Evolutionary conservation across 2,329 filamentous ascomycete genomes (phyloP), one percentile per base, ranked within the genome.

Genomic region (Hortaea werneckii): DNA sequence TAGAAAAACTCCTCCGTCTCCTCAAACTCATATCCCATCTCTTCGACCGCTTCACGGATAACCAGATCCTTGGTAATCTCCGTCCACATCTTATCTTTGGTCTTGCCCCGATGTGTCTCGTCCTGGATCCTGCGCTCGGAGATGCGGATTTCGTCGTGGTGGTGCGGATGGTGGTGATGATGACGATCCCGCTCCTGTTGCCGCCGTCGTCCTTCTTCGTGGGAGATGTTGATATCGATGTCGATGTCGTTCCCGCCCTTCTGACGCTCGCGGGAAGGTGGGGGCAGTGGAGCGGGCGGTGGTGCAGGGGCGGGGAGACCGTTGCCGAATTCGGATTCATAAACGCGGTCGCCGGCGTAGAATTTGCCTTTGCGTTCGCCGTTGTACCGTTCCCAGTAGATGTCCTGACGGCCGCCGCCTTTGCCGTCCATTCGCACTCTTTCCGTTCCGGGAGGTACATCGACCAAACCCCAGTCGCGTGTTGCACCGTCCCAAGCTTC

Each of bases 11-110:
- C 79, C 44, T 87, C 83, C 0, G 87, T 92, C 73, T 96, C 89
- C 63, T 95, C 87, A 60, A 82, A 96, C 49, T 86, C 81, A 65
- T 95, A 96, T 2, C 87, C 87, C 60, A 82, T 70, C 58, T 83
- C 75, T 55, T 94, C 83, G 53, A 96, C 85, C 12, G 92, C 92
- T 62, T 95, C 88, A 43, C 83, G 80, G 48, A 83, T 75, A 11
- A 96, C 87, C 32, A 96, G 69, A 55, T 95, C 89, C 68, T 94
- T 95, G 40, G 90, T 94, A 57, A 98, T 87, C 67, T 96, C 92
- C 0, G 92, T 98, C 90, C 90, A 96, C 71, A 94, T 85, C 49
- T 72, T 70, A 52, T 67, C 69, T 30, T 52, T 52, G 32, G 44
- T 47, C 48, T 46, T 43, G 38, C 46, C 48, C 45, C 51, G 9